phyloP scores from a whole-genome alignment of 1,284 basidiomycete species.

The Malassezia pachydermatis region DNA sequence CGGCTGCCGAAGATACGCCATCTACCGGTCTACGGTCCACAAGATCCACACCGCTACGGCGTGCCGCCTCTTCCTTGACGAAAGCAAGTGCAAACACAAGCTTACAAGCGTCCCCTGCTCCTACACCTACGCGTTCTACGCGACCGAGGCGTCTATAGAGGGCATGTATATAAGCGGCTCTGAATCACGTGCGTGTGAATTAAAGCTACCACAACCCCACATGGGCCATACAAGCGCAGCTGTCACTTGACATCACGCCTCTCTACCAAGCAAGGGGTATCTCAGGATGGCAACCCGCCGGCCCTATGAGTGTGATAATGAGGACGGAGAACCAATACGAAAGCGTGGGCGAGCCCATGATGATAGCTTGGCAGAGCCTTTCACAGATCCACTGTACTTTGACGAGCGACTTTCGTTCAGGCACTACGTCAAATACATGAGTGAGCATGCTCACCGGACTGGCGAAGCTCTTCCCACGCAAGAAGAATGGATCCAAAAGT shows the following conservation, averaged over 20 bases:
- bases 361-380: too few relatives aligned
- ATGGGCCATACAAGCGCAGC: too few relatives aligned
- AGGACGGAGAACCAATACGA: too few relatives aligned
- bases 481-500: constrained; percentile 2
- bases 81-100: not conserved
- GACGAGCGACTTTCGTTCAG: not conserved
- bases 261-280: too few relatives aligned
- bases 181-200: constrained; percentile 1
- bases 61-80: not conserved
- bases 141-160: constrained; percentile 1
- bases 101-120: not conserved
- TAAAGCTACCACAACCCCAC: too few relatives aligned
- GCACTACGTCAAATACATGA: not conserved
- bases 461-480: not conserved
- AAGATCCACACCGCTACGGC: not conserved
- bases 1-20: not conserved
- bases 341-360: too few relatives aligned
- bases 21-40: not conserved
- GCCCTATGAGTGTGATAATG: too few relatives aligned
- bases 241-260: too few relatives aligned
- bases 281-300: too few relatives aligned
- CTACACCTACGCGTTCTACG: not conserved
- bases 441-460: not conserved
- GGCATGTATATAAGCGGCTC: too few relatives aligned
- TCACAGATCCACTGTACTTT: not conserved